A percentile compares a stretch with the other conserved stretches of the same genome.
These are phyloP conservation scores for Priceomyces carsonii DNA, from an alignment of 805 yeast species.

Conservation along the genomic window DNA sequence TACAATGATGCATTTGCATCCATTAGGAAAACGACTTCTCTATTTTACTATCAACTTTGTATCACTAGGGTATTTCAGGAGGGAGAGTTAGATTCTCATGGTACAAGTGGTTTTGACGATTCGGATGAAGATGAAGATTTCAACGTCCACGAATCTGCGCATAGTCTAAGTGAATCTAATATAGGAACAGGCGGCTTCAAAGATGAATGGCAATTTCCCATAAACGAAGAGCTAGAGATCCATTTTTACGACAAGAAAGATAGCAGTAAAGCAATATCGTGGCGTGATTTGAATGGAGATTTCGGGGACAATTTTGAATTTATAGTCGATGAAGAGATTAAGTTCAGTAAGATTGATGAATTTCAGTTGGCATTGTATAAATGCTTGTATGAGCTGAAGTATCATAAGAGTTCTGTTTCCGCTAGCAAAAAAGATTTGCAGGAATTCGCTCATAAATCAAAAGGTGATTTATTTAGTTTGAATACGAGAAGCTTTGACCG, in stretches of 20 bases:
- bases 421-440: conserved; percentile 34
- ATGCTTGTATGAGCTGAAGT: conserved; percentile 78
- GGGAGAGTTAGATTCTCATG: conserved; percentile 55
- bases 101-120: conserved; percentile 40
- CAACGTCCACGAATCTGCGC: conserved; percentile 22
- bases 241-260: conserved; percentile 52
- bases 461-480: conserved; percentile 19
- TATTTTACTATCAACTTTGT: conserved; percentile 67
- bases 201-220: conserved; percentile 73
- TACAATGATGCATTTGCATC: conserved; percentile 78
- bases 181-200: conserved; percentile 22
- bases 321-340: conserved; percentile 62
- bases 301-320: conserved; percentile 83
- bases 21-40: conserved; percentile 66
- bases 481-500: conserved; percentile 21
- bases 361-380: conserved; percentile 62
- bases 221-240: conserved; percentile 61
- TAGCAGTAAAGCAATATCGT: conserved; percentile 61
- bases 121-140: conserved; percentile 39
- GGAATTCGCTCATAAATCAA: conserved; percentile 52
- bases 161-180: conserved; percentile 28
- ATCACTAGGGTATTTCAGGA: conserved; percentile 70
- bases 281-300: conserved; percentile 88
- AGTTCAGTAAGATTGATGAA: conserved; percentile 54
- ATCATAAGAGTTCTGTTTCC: conserved; percentile 48